A percentile compares a stretch with the other conserved stretches of the same genome.
These are phyloP conservation scores for Magnusiomyces ingens DNA, from an alignment of 1,139 yeast species.

Conservation along the genomic window DNA sequence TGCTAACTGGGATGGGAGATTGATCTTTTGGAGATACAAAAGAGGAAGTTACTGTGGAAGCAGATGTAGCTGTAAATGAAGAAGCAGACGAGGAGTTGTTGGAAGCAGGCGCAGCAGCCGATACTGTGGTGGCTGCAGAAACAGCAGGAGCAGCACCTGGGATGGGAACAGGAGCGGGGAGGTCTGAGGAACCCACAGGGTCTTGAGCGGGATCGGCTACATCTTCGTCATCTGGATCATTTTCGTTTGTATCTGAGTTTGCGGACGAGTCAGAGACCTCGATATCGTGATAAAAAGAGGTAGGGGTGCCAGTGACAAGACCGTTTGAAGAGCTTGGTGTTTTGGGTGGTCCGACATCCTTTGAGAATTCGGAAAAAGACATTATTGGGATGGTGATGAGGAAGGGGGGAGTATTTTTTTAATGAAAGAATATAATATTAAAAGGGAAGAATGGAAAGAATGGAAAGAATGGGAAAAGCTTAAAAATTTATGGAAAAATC, in stretches of 20 bases:
- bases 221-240: not conserved
- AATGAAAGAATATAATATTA: too few species aligned
- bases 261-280: slow-evolving; percentile 6
- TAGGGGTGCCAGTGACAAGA: not conserved
- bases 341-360: not conserved
- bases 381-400: not conserved
- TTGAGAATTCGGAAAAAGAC: not conserved
- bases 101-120: not conserved
- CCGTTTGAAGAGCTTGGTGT: not conserved
- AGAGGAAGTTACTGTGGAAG: slow-evolving; percentile 1
- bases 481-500: not conserved
- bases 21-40: not conserved
- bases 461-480: not conserved
- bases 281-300: slow-evolving; percentile 7
- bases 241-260: slow-evolving; percentile 9
- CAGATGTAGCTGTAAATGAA: slow-evolving; percentile 1
- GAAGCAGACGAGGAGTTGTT: not conserved
- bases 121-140: not conserved
- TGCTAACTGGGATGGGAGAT: not conserved
- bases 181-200: not conserved
- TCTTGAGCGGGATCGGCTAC: not conserved
- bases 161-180: not conserved
- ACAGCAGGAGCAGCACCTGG: not conserved
- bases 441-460: not conserved
- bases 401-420: not conserved